Evolutionary conservation across 805 yeast genomes (phyloP).

Genomic region (Wickerhamomyces subpelliculosus): DNA sequence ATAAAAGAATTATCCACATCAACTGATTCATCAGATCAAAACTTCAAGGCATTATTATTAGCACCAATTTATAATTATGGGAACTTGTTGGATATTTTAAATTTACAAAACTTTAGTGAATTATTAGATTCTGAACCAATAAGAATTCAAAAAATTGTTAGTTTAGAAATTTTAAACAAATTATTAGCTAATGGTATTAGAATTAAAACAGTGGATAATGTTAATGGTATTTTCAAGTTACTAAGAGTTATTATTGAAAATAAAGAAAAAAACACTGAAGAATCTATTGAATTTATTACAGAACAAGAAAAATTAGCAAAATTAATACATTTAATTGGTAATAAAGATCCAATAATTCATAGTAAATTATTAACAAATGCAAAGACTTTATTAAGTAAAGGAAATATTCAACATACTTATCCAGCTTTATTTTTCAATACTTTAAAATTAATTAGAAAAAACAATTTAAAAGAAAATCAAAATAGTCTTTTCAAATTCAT

Average conservation of each 20-base stretch:
- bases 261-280: conserved; percentile 20
- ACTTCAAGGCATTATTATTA: conserved; percentile 39
- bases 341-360: conserved; percentile 37
- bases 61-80: conserved; percentile 39
- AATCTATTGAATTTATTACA: conserved; percentile 29
- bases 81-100: conserved; percentile 26
- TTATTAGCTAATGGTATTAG: conserved; percentile 35
- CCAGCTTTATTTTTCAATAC: conserved; percentile 67
- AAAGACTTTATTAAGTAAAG: conserved; percentile 43
- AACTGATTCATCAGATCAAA: conserved; percentile 24
- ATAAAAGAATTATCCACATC: conserved; percentile 28
- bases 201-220: conserved; percentile 39
- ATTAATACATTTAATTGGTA: conserved; percentile 55
- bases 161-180: conserved; percentile 55
- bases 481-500: conserved; percentile 59
- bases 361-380: conserved; percentile 39
- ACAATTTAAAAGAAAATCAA: conserved; percentile 20
- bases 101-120: conserved; percentile 42
- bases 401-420: conserved; percentile 61
- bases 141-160: conserved; percentile 47
- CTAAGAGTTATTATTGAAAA: conserved; percentile 45
- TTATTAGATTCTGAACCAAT: conserved; percentile 48
- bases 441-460: conserved; percentile 50
- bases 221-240: conserved; percentile 52
- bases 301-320: conserved; percentile 63